Evolutionary conservation across 2,329 filamentous ascomycete species (phyloP).

Genomic region (Pseudopyrenochaeta lycopersici): DNA sequence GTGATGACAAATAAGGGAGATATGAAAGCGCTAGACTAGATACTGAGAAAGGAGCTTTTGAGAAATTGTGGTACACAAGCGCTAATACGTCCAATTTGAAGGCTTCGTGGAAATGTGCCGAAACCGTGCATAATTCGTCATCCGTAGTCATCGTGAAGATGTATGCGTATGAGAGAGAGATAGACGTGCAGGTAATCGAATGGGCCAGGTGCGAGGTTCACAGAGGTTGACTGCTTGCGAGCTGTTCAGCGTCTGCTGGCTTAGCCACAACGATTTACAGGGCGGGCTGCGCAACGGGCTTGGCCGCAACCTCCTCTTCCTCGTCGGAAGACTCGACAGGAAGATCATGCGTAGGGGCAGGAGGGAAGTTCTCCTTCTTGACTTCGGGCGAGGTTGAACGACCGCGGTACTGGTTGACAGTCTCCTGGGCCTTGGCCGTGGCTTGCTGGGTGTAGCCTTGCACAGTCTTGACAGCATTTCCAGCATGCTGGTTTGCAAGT

Average conservation of each 20-base stretch:
- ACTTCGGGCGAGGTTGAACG: constrained; percentile 48
- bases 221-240: background rate
- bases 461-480: constrained; percentile 65
- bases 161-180: constrained; percentile 16
- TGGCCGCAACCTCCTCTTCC: constrained; percentile 8
- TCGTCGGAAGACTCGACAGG: constrained; percentile 15
- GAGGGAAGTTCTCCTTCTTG: constrained; percentile 26
- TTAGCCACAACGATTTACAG: constrained; percentile 22
- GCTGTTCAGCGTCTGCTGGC: background rate
- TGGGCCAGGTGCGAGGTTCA: background rate
- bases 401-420: constrained; percentile 50
- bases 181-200: background rate
- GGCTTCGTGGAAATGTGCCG: constrained; percentile 28
- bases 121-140: constrained; percentile 30
- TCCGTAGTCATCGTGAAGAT: constrained; percentile 32
- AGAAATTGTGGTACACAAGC: constrained; percentile 34
- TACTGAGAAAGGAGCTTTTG: constrained; percentile 32
- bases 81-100: constrained; percentile 38
- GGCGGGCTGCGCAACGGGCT: constrained; percentile 37
- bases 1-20: constrained; percentile 21
- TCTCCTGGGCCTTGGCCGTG: constrained; percentile 67
- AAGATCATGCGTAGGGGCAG: constrained; percentile 24
- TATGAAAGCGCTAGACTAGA: constrained; percentile 33
- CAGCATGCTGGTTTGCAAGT: constrained; percentile 67
- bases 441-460: constrained; percentile 69